phyloP scores from a whole-genome alignment of 78 protist species.

The Dictyostelium intermedium region DNA sequence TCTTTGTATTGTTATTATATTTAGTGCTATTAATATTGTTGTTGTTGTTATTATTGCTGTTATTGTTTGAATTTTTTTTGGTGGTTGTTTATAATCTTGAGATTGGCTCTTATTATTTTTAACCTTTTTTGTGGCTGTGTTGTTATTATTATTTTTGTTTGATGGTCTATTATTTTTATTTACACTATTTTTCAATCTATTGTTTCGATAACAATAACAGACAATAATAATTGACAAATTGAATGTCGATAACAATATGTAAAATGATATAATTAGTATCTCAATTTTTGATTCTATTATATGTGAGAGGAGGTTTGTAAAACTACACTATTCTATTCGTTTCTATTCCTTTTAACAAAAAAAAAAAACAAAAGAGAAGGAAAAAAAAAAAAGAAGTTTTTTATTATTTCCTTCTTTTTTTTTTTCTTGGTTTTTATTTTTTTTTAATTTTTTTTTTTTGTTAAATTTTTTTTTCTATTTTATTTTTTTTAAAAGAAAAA shows the following conservation, averaged over 20 bases:
- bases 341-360: neutral
- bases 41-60: neutral
- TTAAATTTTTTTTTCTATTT: no score
- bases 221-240: slow-evolving; percentile 9
- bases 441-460: no score
- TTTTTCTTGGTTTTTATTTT: no score
- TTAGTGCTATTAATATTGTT: neutral
- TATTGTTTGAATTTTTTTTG: neutral
- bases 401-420: no score
- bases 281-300: neutral
- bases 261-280: slow-evolving; percentile 20
- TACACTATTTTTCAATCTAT: neutral
- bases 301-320: neutral
- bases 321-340: neutral
- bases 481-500: no score
- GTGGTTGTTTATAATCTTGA: neutral
- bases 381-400: no score
- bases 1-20: neutral
- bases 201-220: neutral
- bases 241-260: slow-evolving; percentile 2
- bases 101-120: neutral
- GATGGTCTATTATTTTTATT: neutral
- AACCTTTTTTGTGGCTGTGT: neutral
- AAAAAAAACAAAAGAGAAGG: neutral
- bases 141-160: neutral